A percentile compares a stretch with the other conserved stretches of the same genome.
These are phyloP conservation scores for Ogataea henricii DNA, from an alignment of 805 yeast species.

Conservation along the genomic window DNA sequence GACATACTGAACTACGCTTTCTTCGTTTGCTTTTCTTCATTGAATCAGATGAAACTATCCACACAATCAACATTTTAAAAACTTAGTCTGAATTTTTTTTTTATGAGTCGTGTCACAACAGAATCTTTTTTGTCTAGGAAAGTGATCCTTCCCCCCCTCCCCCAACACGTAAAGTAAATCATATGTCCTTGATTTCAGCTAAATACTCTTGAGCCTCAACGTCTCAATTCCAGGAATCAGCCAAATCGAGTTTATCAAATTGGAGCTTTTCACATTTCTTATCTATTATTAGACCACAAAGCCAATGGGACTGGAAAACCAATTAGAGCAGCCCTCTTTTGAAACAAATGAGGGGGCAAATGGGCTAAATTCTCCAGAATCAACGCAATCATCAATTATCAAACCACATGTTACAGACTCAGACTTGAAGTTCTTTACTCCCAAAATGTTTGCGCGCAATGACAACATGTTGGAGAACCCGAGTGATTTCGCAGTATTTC, in stretches of 20 bases:
- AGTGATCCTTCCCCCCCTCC: constrained; percentile 3
- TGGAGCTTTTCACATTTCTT: too few species aligned
- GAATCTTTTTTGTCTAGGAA: neutral
- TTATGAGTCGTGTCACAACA: constrained; percentile 4
- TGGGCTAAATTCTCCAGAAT: constrained; percentile 14
- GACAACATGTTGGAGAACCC: constrained; percentile 2
- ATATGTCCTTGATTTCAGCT: neutral
- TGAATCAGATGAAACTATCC: neutral
- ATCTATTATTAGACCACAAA: too few species aligned
- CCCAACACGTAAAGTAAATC: neutral
- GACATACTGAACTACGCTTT: neutral
- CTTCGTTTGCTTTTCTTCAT: neutral
- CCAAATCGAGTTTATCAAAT: too few species aligned
- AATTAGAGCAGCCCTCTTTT: constrained; percentile 11
- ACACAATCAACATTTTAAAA: neutral
- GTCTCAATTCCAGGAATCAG: too few species aligned
- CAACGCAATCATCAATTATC: constrained; percentile 32
- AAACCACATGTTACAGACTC: constrained; percentile 28
- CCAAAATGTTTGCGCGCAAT: constrained; percentile 25
- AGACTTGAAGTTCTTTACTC: constrained; percentile 26
- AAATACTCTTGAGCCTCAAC: too few species aligned
- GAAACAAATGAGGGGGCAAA: constrained; percentile 8
- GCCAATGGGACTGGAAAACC: constrained; percentile 7
- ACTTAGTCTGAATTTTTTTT: neutral
- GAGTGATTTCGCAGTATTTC: constrained; percentile 8